Evolutionary conservation across 495 filamentous ascomycete species (phyloP), one percentile per base, ranked within the genome.

Genomic region (Pseudevernia furfuracea): DNA sequence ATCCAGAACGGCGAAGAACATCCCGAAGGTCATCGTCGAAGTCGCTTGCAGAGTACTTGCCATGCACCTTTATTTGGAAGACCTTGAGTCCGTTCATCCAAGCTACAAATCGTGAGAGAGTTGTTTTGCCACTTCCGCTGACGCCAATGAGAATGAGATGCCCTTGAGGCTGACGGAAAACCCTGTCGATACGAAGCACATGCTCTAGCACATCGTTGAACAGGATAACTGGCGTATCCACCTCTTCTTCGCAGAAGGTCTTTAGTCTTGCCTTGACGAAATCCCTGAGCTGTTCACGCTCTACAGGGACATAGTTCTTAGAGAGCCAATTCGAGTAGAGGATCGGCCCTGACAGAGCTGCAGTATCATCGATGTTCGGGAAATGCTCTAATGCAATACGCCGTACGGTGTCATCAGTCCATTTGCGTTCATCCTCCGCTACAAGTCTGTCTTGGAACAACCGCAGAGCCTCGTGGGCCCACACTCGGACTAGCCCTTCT

Each of bases 81-180:
- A 97, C 91, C 74, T 94, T 96, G 71, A 99, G 80, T 57, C 94
- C 94, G 71, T 99, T 99, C 94, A 99, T 99, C 94, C 94, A 99
- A 43, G 94, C 94, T 65, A 97, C 94, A 69, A 99, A 99, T 61
- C 95, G 87, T 32, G 94, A 97, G 55, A 99, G 80, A 4, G 94
- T 99, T 2, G 94, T 99, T 82, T 99, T 99, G 73, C 94, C 94
- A 79, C 89, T 94, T 70, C 94, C 94, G 69, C 94, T 97, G 44
- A 97, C 92, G 77, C 94, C 94, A 69, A 99, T 99, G 46, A 99
- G 81, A 69, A 99, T 99, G 59, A 99, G 80, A 81, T 99, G 94
- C 38, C 94, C 94, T 73, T 99, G 94, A 25, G 95, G 95, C 71
- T 99, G 94, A 65, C 94, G 86, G 82, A 99, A 99, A 57, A 99